Base-by-base conservation (phyloP, 1,284 basidiomycete genomes). In the Rhodotorula sp. region DNA sequence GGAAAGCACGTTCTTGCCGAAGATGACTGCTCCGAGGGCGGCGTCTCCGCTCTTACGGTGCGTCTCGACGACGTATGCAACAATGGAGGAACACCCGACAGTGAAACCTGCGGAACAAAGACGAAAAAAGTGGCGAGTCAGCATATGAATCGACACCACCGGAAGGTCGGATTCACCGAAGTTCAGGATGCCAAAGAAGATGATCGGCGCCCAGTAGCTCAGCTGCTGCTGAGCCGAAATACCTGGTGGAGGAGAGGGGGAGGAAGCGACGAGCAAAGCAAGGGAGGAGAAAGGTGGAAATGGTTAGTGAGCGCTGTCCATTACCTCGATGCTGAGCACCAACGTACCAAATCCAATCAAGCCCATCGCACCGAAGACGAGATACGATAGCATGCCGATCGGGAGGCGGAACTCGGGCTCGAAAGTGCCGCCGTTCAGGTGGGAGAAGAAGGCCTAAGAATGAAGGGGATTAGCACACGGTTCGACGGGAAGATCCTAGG, bases 371-470 rank as follows among this genome's bases (percentile, higher is more conserved):
- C 57, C 39, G 41, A 44, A 59, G n/a, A 59, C 7, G 39, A 32
- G 29, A 21, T 22, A 46, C n/a, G 37, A 44, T 29, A 44, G 8
- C 41, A 60, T 32, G 22, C 39, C 37, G 15, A 50, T 50, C 25
- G 64, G 61, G 1, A 73, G 61, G 2, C 58, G 56, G 65, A 67
- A 69, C 34, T 73, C 71, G n/a, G 72, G 69, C 59, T 74, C 72
- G 60, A 59, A 74, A 3, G 66, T 66, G n/a, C 72, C 72, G 21
- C 62, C 32, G 44, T 73, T 73, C 8, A 64, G 64, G 1, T 60
- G 59, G 27, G 67, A 64, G 29, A 73, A 44, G 53, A 51, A 37
- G 29, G 53, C n/a, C 53, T 55, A 34, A 17, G 7, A 22, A 0
- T 19, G 32, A 19, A 36, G 27, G 32, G 17, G 27, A 29, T 17